Percentiles rank a stretch among this genome's conserved stretches.
These are phyloP conservation scores for Krasilnikovozyma curviuscula DNA, from an alignment of 768 basidiomycete species.

Conservation along the genomic window DNA sequence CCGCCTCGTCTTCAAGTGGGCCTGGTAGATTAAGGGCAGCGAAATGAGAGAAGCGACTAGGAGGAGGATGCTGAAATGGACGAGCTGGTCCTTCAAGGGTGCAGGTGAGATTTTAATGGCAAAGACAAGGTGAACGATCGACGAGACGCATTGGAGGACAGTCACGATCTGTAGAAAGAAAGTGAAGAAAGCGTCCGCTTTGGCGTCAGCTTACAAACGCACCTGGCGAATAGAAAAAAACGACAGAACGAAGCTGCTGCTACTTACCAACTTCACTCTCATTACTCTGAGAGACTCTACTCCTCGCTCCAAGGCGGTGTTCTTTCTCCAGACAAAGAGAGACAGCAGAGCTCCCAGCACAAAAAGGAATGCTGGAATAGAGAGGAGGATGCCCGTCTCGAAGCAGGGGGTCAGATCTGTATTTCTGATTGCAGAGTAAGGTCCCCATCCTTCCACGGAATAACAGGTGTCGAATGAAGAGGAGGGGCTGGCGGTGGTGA, in stretches of 20 bases:
- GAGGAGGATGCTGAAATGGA: constrained; percentile 34
- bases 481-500: background rate
- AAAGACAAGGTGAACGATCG: constrained; percentile 33
- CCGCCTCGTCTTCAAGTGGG: constrained; percentile 48
- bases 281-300: constrained; percentile 37
- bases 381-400: constrained; percentile 44
- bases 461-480: background rate
- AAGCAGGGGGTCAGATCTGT: constrained; percentile 70
- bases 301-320: constrained; percentile 27
- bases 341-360: constrained; percentile 19
- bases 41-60: constrained; percentile 27
- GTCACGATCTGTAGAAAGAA: constrained; percentile 7
- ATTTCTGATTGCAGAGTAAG: constrained; percentile 38
- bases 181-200: constrained; percentile 1
- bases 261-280: constrained; percentile 46
- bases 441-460: constrained; percentile 43
- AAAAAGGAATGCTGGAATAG: background rate
- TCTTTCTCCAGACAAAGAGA: constrained; percentile 28
- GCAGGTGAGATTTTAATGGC: constrained; percentile 29
- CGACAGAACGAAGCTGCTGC: background rate
- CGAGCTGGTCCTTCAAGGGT: constrained; percentile 34
- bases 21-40: constrained; percentile 37
- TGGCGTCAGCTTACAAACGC: background rate
- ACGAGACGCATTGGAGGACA: constrained; percentile 14
- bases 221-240: constrained; percentile 26